These are phyloP conservation scores for Lycium barbarum DNA, from an alignment of 257 asterid genomes.

Conservation along the genomic window DNA sequence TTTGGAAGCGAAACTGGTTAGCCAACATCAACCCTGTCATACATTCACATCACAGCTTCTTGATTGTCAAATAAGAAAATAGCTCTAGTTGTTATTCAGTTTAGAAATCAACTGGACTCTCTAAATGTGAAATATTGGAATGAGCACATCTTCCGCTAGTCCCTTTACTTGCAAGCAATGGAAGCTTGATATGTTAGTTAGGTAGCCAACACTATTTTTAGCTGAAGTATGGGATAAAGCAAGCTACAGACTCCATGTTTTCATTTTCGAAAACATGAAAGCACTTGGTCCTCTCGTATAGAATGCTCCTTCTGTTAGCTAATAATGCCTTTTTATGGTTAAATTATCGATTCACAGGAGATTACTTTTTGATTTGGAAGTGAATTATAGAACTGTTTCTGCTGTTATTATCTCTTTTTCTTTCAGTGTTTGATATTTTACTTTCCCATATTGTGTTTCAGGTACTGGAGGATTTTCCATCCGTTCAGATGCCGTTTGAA, in stretches of 20 bases:
- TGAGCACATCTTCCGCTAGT: not conserved
- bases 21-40: slow-evolving; percentile 22
- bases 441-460: slow-evolving; percentile 36
- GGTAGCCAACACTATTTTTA: not conserved
- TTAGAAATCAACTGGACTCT: not conserved
- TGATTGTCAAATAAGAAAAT: slow-evolving; percentile 20
- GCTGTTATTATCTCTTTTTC: slow-evolving; percentile 27
- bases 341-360: not conserved
- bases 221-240: not conserved
- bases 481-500: slow-evolving; percentile 89
- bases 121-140: slow-evolving; percentile 7
- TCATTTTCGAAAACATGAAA: not conserved
- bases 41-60: slow-evolving; percentile 17
- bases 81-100: not conserved
- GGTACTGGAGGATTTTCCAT: slow-evolving; percentile 94
- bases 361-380: not conserved
- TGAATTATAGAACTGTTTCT: not conserved
- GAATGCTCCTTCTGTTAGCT: not conserved
- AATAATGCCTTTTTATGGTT: not conserved
- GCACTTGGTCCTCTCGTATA: not conserved
- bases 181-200: slow-evolving; percentile 7
- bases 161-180: slow-evolving; percentile 16
- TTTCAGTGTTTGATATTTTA: slow-evolving; percentile 13
- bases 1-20: slow-evolving; percentile 21
- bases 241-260: slow-evolving; percentile 20